These are phyloP conservation scores for Colletotrichum melonis DNA, from an alignment of 2,329 filamentous ascomycete genomes.

Conservation along the genomic window DNA sequence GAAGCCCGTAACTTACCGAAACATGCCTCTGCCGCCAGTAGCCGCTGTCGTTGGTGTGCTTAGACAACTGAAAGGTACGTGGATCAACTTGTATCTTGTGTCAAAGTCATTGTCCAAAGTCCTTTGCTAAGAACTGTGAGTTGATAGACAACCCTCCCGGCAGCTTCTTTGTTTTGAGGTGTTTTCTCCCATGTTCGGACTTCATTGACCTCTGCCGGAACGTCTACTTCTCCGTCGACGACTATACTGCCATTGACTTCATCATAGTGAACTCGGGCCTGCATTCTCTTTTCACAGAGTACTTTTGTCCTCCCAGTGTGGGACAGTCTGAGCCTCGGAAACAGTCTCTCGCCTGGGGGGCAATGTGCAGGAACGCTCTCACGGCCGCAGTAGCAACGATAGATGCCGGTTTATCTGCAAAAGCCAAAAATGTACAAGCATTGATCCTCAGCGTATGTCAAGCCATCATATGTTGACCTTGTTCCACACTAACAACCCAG, in stretches of 20 bases:
- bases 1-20: not conserved
- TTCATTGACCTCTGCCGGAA: constrained; percentile 60
- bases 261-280: constrained; percentile 61
- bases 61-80: constrained; percentile 1
- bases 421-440: not conserved
- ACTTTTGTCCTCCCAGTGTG: not conserved
- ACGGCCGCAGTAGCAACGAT: not conserved
- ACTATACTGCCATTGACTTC: constrained; percentile 60
- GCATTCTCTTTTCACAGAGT: constrained; percentile 60
- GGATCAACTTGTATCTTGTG: not conserved
- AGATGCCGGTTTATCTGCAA: not conserved
- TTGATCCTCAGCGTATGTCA: not conserved
- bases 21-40: constrained; percentile 3
- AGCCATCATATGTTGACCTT: no score
- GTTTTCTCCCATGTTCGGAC: constrained; percentile 47
- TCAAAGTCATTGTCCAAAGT: not conserved
- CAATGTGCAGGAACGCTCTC: constrained; percentile 1
- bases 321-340: not conserved
- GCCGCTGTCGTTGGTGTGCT: not conserved
- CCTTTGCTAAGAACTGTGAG: no score
- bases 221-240: constrained; percentile 63
- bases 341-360: not conserved
- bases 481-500: not conserved
- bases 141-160: not conserved
- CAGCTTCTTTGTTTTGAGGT: constrained; percentile 6